Evolutionary conservation across 176 grass and related monocot genomes (phyloP).

Genomic region (Rhipidocladum racemiflorum): DNA sequence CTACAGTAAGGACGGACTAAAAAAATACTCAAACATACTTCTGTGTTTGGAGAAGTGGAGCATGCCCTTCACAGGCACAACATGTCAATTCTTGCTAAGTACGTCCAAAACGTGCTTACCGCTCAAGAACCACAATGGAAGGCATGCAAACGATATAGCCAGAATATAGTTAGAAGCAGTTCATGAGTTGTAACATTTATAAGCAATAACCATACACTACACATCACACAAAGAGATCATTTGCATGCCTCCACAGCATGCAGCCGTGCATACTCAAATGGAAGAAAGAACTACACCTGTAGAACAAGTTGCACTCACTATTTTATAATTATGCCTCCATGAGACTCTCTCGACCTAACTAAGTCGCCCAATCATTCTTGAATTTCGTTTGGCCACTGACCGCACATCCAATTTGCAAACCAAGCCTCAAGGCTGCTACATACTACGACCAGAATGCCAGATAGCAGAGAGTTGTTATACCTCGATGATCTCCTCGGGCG

Average conservation of each 20-base stretch:
- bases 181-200: not conserved
- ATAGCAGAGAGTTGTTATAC: not conserved
- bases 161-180: not conserved
- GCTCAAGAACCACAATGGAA: not conserved
- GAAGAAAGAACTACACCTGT: too few relatives aligned
- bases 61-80: not conserved
- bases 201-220: not conserved
- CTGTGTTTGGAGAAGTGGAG: too few relatives aligned
- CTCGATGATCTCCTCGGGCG: conserved; percentile 38
- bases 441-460: not conserved
- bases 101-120: not conserved
- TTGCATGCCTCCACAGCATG: not conserved
- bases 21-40: too few relatives aligned
- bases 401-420: not conserved
- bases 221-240: not conserved
- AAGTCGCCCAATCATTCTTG: not conserved
- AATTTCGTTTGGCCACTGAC: not conserved
- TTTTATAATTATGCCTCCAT: not conserved
- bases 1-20: too few relatives aligned
- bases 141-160: not conserved
- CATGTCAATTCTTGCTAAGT: not conserved
- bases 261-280: not conserved
- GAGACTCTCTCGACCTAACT: conserved; percentile 8
- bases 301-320: not conserved
- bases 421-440: not conserved